Conservation (phyloP, 257 asterid species). For the Salvia splendens region DNA sequence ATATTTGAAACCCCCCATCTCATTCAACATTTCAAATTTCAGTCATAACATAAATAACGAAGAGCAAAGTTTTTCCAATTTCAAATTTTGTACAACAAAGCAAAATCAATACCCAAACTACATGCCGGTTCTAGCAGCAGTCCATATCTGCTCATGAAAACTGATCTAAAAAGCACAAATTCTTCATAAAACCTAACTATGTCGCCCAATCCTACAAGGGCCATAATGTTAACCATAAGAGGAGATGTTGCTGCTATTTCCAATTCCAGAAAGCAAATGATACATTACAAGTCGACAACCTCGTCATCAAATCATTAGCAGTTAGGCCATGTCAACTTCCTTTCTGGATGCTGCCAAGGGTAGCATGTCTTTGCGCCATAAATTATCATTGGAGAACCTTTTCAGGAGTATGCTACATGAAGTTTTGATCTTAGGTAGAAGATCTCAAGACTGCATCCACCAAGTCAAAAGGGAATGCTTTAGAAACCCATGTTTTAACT, state of each 20-base stretch:
- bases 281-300: neutral
- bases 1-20: no score
- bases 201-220: neutral
- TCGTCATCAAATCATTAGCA: neutral
- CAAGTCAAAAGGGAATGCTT: neutral
- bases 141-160: neutral
- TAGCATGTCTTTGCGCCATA: neutral
- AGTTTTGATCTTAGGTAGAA: neutral
- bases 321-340: neutral
- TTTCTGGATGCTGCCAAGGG: neutral
- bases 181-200: neutral
- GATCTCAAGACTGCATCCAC: neutral
- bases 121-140: neutral
- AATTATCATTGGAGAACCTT: neutral
- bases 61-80: neutral
- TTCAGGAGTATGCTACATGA: neutral
- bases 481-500: conserved; percentile 36
- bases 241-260: neutral
- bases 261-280: neutral
- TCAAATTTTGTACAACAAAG: neutral
- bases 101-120: neutral
- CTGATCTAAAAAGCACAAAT: neutral
- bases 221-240: neutral
- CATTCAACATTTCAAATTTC: no score
- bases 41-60: neutral